phyloP scores from a whole-genome alignment of 345 rosid species.

The Linum lewisii region DNA sequence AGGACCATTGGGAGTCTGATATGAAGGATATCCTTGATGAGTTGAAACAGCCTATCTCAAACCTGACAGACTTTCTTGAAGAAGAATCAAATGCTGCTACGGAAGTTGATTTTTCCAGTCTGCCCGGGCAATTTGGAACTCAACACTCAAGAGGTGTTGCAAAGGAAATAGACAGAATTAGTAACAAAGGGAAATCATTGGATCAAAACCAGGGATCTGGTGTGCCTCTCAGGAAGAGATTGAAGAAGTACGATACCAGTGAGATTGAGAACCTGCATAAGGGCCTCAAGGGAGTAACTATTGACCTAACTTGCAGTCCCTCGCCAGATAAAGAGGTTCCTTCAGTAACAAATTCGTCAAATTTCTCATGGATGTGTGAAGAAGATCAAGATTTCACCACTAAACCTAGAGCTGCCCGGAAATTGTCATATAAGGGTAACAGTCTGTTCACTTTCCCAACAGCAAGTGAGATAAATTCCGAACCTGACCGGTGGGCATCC shows the following conservation, averaged over 20 bases:
- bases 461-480: conserved; percentile 33
- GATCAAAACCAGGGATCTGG: conserved; percentile 28
- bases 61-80: conserved; percentile 29
- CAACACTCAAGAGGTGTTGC: conserved; percentile 17
- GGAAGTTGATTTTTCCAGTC: conserved; percentile 21
- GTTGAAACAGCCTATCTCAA: conserved; percentile 23
- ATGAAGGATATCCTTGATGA: conserved; percentile 32
- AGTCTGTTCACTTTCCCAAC: conserved; percentile 35
- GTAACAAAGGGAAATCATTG: conserved; percentile 20
- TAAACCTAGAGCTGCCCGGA: conserved; percentile 41
- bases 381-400: conserved; percentile 30
- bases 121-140: conserved; percentile 13
- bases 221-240: conserved; percentile 13
- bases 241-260: conserved; percentile 22
- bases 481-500: conserved; percentile 26
- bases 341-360: conserved; percentile 21
- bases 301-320: conserved; percentile 31
- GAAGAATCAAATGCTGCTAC: conserved; percentile 23
- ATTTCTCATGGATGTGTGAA: conserved; percentile 32
- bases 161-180: conserved; percentile 14
- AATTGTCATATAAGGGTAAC: conserved; percentile 37
- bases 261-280: conserved; percentile 24
- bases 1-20: conserved; percentile 30
- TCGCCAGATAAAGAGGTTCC: conserved; percentile 26
- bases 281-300: conserved; percentile 48